Percentiles rank a stretch among this genome's conserved stretches.
Evolutionary conservation across 2,329 filamentous ascomycete genomes (phyloP).

Genomic region (Diplodia corticola): DNA sequence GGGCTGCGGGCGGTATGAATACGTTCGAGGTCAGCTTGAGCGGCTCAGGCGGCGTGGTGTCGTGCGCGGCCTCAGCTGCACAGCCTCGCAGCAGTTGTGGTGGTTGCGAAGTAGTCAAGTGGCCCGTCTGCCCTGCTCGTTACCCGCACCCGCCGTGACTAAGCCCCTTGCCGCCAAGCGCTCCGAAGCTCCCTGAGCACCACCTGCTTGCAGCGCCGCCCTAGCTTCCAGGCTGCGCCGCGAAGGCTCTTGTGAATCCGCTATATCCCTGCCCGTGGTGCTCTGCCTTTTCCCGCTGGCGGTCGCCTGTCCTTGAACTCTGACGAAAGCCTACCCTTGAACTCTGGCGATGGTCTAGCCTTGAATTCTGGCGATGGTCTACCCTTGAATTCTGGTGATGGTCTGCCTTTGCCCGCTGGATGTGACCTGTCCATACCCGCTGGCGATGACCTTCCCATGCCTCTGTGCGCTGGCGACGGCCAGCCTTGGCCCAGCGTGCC

Average conservation of each 20-base stretch:
- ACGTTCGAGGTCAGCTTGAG: background rate
- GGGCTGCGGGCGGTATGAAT: constrained; percentile 12
- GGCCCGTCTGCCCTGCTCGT: constrained; percentile 2
- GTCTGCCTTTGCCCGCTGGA: background rate
- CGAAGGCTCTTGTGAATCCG: background rate
- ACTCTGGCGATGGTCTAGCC: too few species aligned
- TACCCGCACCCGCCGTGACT: constrained; percentile 8
- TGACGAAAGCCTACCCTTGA: too few species aligned
- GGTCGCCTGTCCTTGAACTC: too few species aligned
- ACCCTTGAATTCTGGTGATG: too few species aligned
- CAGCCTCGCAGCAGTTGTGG: constrained; percentile 13
- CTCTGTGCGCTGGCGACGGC: too few species aligned
- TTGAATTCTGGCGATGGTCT: too few species aligned
- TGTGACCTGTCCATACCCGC: too few species aligned
- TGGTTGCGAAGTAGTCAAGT: constrained; percentile 18
- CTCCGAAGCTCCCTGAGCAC: background rate
- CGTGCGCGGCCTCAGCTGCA: constrained; percentile 13
- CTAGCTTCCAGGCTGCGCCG: background rate
- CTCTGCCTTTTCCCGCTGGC: background rate
- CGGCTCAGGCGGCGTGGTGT: constrained; percentile 1
- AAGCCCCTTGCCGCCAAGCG: background rate
- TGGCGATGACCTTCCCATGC: too few species aligned
- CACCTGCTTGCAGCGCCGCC: background rate
- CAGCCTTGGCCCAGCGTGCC: too few species aligned
- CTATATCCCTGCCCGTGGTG: background rate